A percentile compares a stretch with the other conserved stretches of the same genome.
Conservation (phyloP, 1,284 basidiomycete genomes). For the Kalmanozyma brasiliensis region DNA sequence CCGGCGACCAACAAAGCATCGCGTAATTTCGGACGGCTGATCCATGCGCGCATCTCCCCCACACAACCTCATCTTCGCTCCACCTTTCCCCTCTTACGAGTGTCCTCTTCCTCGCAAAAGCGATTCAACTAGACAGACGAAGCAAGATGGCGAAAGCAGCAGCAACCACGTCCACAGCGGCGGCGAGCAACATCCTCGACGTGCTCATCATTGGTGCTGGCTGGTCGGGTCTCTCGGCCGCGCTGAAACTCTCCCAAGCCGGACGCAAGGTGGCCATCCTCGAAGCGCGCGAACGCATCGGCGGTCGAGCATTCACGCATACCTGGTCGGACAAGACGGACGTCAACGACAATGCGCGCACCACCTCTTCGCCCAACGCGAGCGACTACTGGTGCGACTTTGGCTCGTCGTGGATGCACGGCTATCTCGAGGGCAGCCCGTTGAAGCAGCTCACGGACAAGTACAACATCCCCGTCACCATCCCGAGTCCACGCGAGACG, state of each 20-base stretch:
- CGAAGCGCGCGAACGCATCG: conserved; percentile 71
- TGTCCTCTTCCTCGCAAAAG: too few species aligned
- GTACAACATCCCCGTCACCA: conserved; percentile 63
- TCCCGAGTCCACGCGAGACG: conserved; percentile 39
- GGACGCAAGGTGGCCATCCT: conserved; percentile 70
- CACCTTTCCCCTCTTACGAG: neutral
- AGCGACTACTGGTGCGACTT: conserved; percentile 45
- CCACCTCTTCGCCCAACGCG: conserved; percentile 3
- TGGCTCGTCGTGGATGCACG: conserved; percentile 71
- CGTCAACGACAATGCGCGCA: conserved; percentile 37
- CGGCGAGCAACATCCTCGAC: conserved; percentile 54
- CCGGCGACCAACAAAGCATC: too few species aligned
- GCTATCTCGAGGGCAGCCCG: conserved; percentile 71
- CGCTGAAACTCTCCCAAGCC: conserved; percentile 68
- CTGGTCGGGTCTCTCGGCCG: conserved; percentile 70
- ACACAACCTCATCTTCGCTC: neutral
- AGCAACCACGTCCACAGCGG: conserved; percentile 9
- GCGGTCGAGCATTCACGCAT: conserved; percentile 71
- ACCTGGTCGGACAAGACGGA: conserved; percentile 46
- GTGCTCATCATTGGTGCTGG: conserved; percentile 71
- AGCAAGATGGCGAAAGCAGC: conserved; percentile 23
- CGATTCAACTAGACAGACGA: too few species aligned
- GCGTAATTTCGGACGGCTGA: conserved; percentile 1
- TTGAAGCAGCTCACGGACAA: conserved; percentile 69
- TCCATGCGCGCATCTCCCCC: conserved; percentile 8